Evolutionary conservation across 495 filamentous ascomycete species (phyloP), one percentile per base, ranked within the genome.

Genomic region (Hamigera avellanea): DNA sequence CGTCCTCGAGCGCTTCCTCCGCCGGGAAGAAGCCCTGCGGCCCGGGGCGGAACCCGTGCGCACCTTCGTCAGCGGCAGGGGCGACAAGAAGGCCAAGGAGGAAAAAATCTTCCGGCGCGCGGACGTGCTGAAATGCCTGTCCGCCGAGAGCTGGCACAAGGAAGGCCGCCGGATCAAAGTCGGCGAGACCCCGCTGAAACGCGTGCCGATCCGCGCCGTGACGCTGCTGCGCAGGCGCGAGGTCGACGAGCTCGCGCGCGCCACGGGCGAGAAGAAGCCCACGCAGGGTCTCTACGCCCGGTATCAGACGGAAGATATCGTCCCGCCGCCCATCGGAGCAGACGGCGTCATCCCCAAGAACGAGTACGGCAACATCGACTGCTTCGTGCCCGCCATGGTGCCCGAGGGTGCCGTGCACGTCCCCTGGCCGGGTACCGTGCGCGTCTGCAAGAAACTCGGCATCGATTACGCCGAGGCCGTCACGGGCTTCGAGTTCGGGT

Each of bases 121-220:
- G 26, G 88, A 95, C 46, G 75, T 99, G 3, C 73, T 85, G 3
- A 61, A 74, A 40, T 94, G 93, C 52, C 83, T 91, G 49, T 86
- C 80, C n/a, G 80, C 80, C 12, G 91, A 99, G 49, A 93, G 81
- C 31, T 96, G 93, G 93, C 93, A 95, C 50, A 93, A 94, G 50
- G 93, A 96, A 70, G 91, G 91, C 15, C 76, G 88, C 1, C 77
- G 73, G 21, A 69, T 93, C 8, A 73, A 69, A 8, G 50, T 64
- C 0, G 85, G 84, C 14, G 73, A 79, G 40, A 61, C 77, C 23
- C 81, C 89, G 0, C 61, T 95, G 27, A 99, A 99, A 50, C 69
- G 68, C 25, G 91, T 95, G 0, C 85, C 88, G 8, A 83, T 89
- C 50, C 81, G 91, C 21, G 91, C 86, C 26, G 89, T 93, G 6